phyloP scores from a whole-genome alignment of 176 grass and related monocot genomes.

The Zea luxurians region DNA sequence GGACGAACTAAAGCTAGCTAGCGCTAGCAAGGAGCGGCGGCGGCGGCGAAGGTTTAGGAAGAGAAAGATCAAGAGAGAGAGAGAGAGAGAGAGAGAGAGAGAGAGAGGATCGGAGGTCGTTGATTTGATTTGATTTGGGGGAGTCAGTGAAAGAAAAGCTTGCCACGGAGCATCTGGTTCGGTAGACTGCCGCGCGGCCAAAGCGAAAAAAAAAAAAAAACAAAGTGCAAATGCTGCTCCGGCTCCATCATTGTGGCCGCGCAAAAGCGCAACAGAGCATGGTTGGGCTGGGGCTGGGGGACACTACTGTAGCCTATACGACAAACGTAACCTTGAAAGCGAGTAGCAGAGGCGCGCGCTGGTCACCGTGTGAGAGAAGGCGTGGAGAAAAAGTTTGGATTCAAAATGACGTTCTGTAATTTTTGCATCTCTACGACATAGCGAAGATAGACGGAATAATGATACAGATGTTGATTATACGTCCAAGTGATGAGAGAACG shows the following conservation, averaged over 20 bases:
- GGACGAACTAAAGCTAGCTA: slow-evolving; percentile 23
- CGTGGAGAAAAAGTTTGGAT: background rate
- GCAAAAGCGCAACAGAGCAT: slow-evolving; percentile 55
- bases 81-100: background rate
- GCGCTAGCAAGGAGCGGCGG: background rate
- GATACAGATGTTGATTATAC: background rate
- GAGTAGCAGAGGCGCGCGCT: background rate
- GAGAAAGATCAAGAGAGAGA: background rate
- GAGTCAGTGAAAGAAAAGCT: background rate
- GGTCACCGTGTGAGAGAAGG: too few relatives aligned
- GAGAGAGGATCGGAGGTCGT: too few relatives aligned
- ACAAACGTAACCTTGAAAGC: slow-evolving; percentile 2
- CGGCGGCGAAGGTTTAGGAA: background rate
- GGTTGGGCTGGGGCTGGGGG: background rate
- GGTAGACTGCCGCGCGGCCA: background rate
- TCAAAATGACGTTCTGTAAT: background rate
- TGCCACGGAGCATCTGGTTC: background rate
- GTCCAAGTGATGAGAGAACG: too few relatives aligned
- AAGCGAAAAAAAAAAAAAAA: background rate
- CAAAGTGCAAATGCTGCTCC: slow-evolving; percentile 27
- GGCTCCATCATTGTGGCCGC: slow-evolving; percentile 53
- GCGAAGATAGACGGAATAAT: slow-evolving; percentile 2
- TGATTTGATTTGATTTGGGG: slow-evolving; percentile 8
- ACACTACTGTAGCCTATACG: slow-evolving; percentile 23
- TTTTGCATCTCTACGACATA: background rate